Evolutionary conservation across 768 basidiomycete genomes (phyloP).

Genomic region (Ephemerocybe angulata): DNA sequence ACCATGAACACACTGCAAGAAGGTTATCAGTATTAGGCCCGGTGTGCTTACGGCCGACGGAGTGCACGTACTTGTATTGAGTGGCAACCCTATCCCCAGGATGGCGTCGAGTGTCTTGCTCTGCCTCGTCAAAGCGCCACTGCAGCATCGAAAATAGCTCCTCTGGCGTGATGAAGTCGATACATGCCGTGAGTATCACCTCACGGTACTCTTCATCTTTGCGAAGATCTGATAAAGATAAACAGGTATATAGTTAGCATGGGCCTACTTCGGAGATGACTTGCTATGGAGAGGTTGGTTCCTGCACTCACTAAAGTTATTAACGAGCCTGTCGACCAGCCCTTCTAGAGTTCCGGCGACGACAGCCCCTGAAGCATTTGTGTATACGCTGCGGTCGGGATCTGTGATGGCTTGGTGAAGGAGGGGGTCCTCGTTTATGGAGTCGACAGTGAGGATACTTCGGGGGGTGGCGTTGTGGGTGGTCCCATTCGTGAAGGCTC

Average conservation of each 20-base stretch:
- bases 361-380: constrained; percentile 26
- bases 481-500: not conserved
- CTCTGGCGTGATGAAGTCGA: constrained; percentile 40
- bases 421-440: constrained; percentile 16
- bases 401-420: constrained; percentile 24
- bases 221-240: constrained; percentile 22
- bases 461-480: not conserved
- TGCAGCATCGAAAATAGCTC: constrained; percentile 35
- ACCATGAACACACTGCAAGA: constrained; percentile 32
- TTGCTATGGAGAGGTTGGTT: too few species aligned
- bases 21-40: not conserved
- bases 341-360: constrained; percentile 41
- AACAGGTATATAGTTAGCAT: not conserved
- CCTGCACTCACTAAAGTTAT: constrained; percentile 32
- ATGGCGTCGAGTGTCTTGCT: constrained; percentile 15
- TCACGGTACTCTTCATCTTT: constrained; percentile 37
- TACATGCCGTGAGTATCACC: constrained; percentile 38
- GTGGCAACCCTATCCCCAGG: constrained; percentile 26
- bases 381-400: constrained; percentile 23
- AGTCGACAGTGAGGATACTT: constrained; percentile 19
- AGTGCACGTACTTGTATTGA: constrained; percentile 33
- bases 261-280: too few species aligned
- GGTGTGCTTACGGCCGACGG: not conserved
- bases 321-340: constrained; percentile 37
- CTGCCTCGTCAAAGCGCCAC: constrained; percentile 36